Conservation (phyloP, 2,329 filamentous ascomycete genomes). For the Chlorencoelia australis region DNA sequence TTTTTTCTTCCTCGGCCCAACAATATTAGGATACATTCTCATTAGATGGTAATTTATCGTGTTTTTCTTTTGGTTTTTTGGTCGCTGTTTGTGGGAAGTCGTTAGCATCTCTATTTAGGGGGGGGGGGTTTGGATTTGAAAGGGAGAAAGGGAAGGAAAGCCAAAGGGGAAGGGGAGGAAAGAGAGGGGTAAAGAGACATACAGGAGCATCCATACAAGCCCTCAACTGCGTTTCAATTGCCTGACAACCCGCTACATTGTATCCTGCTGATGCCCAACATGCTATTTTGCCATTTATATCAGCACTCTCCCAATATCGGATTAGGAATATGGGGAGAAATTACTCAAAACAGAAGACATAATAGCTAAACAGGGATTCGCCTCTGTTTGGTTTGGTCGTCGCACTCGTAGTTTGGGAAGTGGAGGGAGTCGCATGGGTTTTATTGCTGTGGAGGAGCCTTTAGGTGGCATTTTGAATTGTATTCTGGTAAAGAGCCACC, state of each 20-base stretch:
- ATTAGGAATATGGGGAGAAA: slow-evolving; percentile 10
- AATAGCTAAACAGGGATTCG: slow-evolving; percentile 53
- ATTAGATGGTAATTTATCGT: slow-evolving; percentile 87
- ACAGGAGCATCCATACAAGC: slow-evolving; percentile 74
- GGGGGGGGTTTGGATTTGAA: not conserved
- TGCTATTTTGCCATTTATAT: slow-evolving; percentile 36
- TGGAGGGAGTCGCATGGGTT: slow-evolving; percentile 39
- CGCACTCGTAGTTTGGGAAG: slow-evolving; percentile 54
- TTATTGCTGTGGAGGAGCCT: slow-evolving; percentile 22
- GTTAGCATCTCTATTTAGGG: slow-evolving; percentile 7
- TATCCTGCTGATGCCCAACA: slow-evolving; percentile 78
- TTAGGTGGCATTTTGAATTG: slow-evolving; percentile 25
- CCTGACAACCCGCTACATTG: slow-evolving; percentile 47
- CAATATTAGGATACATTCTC: slow-evolving; percentile 65
- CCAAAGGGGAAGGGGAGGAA: too few relatives aligned
- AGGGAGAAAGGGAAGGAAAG: not conserved
- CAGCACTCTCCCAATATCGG: not conserved
- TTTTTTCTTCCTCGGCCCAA: slow-evolving; percentile 59
- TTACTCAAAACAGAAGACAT: slow-evolving; percentile 60
- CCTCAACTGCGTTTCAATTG: slow-evolving; percentile 50
- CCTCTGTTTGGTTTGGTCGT: slow-evolving; percentile 49
- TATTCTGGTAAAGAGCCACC: not conserved
- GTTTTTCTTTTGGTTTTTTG: slow-evolving; percentile 51
- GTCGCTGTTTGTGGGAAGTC: slow-evolving; percentile 36
- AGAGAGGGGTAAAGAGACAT: slow-evolving; percentile 27